Evolutionary conservation across 2,329 filamentous ascomycete genomes (phyloP).

Genomic region (Claviceps pusilla): DNA sequence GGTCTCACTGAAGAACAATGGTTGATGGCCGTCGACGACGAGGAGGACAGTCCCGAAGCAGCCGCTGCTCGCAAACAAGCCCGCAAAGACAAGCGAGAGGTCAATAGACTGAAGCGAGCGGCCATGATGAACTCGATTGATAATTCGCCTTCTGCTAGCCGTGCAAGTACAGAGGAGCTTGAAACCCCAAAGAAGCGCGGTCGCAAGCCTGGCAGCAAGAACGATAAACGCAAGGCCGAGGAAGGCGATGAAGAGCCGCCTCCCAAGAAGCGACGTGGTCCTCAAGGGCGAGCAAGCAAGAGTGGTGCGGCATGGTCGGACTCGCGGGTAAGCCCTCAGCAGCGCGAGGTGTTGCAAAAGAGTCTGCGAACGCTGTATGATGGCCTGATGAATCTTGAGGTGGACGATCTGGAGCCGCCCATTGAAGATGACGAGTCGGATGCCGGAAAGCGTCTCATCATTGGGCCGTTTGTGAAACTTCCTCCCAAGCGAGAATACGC

Average conservation of each 20-base stretch:
- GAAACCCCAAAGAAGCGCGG: constrained; percentile 69
- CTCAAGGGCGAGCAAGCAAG: constrained; percentile 54
- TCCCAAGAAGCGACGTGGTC: constrained; percentile 62
- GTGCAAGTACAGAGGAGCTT: constrained; percentile 68
- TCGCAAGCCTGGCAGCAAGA: constrained; percentile 59
- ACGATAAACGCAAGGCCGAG: constrained; percentile 79
- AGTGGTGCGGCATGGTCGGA: constrained; percentile 19
- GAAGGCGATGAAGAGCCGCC: constrained; percentile 64
- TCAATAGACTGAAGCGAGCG: constrained; percentile 54
- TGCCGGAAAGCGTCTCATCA: constrained; percentile 59
- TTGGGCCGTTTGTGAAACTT: constrained; percentile 84
- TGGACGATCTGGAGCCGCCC: constrained; percentile 49
- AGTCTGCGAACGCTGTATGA: constrained; percentile 68
- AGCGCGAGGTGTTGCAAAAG: constrained; percentile 64
- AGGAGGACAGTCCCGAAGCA: constrained; percentile 86
- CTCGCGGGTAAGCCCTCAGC: constrained; percentile 44
- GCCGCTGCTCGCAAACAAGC: constrained; percentile 83
- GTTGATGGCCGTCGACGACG: constrained; percentile 93
- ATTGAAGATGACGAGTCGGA: constrained; percentile 43
- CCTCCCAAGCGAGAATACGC: constrained; percentile 80
- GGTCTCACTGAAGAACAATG: constrained; percentile 97
- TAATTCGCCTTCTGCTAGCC: constrained; percentile 65
- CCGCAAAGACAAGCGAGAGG: constrained; percentile 62
- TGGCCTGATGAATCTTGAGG: constrained; percentile 68
- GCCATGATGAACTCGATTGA: constrained; percentile 25